Evolutionary conservation across 805 yeast genomes (phyloP), one percentile per base, ranked within the genome.

Genomic region (Hanseniaspora clermontiae): DNA sequence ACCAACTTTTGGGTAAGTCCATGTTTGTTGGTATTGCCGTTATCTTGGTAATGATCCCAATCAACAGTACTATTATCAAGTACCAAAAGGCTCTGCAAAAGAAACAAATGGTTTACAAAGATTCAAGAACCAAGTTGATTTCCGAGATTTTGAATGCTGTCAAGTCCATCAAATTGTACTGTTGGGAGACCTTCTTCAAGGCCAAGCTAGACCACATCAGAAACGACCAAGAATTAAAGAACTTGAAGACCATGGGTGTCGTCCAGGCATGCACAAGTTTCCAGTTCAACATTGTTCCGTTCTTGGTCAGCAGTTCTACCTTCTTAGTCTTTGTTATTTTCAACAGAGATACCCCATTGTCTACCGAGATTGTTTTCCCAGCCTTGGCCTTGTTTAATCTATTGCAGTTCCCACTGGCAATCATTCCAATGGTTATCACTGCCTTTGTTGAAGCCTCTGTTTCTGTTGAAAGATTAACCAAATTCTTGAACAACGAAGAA

Each of bases 21-120:
- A 89, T 90, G 95, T 87, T 96, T 95, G 84, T 95, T 43, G 97
- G 97, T 68, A 95, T 91, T 14, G 69, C 77, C 36, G 81, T 91
- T 58, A 80, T 90, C 79, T 65, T 82, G 3, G 64, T 88, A 34
- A 81, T 88, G 78, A 80, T 89, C 61, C 96, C 96, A 5, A 64
- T 87, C 50, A 89, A 90, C 65, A 82, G 87, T 2, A 67, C 74
- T 24, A 73, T 90, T 61, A 84, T 89, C 59, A 77, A 78, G 63
- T 70, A 71, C 57, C 89, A 84, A 69, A 87, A 84, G 69, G 74
- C 68, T 11, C 73, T 88, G 59, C 96, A 90, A 70, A 86, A 84
- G 66, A 68, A 75, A 7, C 97, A 89, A 70, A 93, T 93, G 97
- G 78, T 78, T 61, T 79, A 79, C 65, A 91, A 93, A 68, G 99